phyloP scores from a whole-genome alignment of 768 basidiomycete species.

The Cyclocybe aegerita region DNA sequence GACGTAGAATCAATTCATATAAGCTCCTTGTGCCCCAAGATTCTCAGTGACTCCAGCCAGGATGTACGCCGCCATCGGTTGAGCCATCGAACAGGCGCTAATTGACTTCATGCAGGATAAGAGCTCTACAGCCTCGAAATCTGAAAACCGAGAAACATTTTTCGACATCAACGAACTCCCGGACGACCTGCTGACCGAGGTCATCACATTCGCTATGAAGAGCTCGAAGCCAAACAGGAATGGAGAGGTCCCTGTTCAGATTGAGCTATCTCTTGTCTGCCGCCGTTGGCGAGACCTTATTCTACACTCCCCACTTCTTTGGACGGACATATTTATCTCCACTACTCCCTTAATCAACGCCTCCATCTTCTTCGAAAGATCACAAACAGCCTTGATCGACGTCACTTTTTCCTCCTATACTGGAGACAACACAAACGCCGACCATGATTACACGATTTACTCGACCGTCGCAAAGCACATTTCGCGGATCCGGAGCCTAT shows the following conservation, averaged over 20 bases:
- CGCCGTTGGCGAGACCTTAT: conserved; percentile 25
- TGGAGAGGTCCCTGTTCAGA: conserved; percentile 7
- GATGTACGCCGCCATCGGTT: too few species aligned
- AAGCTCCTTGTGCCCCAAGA: too few species aligned
- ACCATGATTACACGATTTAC: not conserved
- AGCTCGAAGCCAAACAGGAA: not conserved
- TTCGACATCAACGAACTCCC: conserved; percentile 4
- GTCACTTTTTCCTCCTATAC: conserved; percentile 9
- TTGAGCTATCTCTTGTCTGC: conserved; percentile 25
- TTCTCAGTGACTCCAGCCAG: too few species aligned
- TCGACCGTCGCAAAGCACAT: conserved; percentile 5
- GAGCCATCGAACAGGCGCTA: too few species aligned
- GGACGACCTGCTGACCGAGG: conserved; percentile 7
- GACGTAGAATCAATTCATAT: too few species aligned
- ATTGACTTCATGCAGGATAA: too few species aligned
- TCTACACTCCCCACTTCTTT: conserved; percentile 24
- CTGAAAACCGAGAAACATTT: not conserved
- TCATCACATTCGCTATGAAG: conserved; percentile 1
- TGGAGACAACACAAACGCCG: not conserved
- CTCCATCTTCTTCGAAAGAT: conserved; percentile 26
- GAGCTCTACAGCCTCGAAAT: not conserved
- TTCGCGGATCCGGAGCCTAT: conserved; percentile 6
- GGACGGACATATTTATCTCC: conserved; percentile 24
- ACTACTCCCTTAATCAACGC: conserved; percentile 3
- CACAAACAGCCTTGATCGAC: conserved; percentile 19